phyloP scores from a whole-genome alignment of 768 basidiomycete genomes.

The Coprinopsis sp. region DNA sequence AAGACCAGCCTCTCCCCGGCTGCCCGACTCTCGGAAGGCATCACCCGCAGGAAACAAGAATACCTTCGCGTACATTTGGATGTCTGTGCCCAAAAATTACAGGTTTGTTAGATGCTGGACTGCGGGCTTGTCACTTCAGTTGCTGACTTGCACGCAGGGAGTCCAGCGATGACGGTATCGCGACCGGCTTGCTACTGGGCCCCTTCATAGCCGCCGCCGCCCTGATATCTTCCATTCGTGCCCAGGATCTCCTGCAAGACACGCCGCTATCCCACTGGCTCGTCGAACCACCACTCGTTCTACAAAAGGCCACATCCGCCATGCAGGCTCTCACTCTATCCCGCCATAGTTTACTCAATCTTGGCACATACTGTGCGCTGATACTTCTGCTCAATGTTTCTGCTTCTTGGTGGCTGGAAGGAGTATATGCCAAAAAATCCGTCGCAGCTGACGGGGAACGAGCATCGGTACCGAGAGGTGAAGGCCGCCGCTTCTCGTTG shows the following conservation, averaged over 20 bases:
- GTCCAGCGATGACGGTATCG: constrained; percentile 78
- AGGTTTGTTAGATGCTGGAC: constrained; percentile 40
- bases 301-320: constrained; percentile 41
- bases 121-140: not conserved
- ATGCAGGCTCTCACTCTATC: constrained; percentile 57
- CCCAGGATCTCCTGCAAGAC: constrained; percentile 23
- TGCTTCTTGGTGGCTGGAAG: constrained; percentile 74
- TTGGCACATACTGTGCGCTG: constrained; percentile 75
- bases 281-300: constrained; percentile 65
- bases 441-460: constrained; percentile 61
- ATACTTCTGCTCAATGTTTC: constrained; percentile 76
- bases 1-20: constrained; percentile 38
- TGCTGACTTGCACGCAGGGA: constrained; percentile 42
- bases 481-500: constrained; percentile 55
- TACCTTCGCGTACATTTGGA: constrained; percentile 76
- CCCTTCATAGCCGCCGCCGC: constrained; percentile 75
- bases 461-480: constrained; percentile 71
- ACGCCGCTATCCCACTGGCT: constrained; percentile 64
- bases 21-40: constrained; percentile 39
- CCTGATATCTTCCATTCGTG: constrained; percentile 46
- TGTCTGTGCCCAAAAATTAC: constrained; percentile 88
- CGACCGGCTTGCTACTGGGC: constrained; percentile 79
- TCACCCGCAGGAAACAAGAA: constrained; percentile 32
- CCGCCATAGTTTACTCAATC: constrained; percentile 71
- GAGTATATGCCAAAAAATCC: constrained; percentile 34